Evolutionary conservation across 192 early-diverging fungal genomes (phyloP).

Genomic region (Backusella liffmaniae): DNA sequence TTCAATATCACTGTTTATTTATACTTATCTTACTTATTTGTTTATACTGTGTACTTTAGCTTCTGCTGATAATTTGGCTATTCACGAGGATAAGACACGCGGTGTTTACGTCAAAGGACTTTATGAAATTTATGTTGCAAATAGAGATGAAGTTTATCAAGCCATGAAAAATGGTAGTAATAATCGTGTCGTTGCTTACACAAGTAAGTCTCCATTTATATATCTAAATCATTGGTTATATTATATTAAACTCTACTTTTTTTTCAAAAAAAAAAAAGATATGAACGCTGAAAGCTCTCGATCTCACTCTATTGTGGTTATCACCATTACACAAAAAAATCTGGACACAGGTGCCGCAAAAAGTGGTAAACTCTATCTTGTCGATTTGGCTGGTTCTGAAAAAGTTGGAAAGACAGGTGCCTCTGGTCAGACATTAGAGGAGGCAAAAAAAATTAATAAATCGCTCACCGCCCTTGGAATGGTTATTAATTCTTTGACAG

Average conservation of each 20-base stretch:
- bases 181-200: constrained; percentile 87
- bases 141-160: constrained; percentile 93
- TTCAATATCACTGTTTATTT: background rate
- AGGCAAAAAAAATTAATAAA: constrained; percentile 99
- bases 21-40: background rate
- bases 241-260: background rate
- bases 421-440: constrained; percentile 94
- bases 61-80: constrained; percentile 86
- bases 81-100: constrained; percentile 95
- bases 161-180: constrained; percentile 93
- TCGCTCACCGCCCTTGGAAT: constrained; percentile 96
- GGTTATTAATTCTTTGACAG: constrained; percentile 98
- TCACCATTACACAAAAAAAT: constrained; percentile 95
- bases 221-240: background rate
- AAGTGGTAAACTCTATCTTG: constrained; percentile 90
- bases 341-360: constrained; percentile 83
- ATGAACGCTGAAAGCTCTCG: constrained; percentile 99
- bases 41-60: constrained; percentile 42
- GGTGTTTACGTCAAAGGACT: constrained; percentile 99
- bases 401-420: constrained; percentile 99
- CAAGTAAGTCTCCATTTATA: constrained; percentile 61
- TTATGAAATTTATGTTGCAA: constrained; percentile 95
- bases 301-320: constrained; percentile 96
- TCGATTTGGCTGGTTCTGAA: constrained; percentile 99
- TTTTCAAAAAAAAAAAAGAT: constrained; percentile 44